These are phyloP conservation scores for Hyaloscypha hepaticicola DNA, from an alignment of 495 filamentous ascomycete species.

Conservation along the genomic window DNA sequence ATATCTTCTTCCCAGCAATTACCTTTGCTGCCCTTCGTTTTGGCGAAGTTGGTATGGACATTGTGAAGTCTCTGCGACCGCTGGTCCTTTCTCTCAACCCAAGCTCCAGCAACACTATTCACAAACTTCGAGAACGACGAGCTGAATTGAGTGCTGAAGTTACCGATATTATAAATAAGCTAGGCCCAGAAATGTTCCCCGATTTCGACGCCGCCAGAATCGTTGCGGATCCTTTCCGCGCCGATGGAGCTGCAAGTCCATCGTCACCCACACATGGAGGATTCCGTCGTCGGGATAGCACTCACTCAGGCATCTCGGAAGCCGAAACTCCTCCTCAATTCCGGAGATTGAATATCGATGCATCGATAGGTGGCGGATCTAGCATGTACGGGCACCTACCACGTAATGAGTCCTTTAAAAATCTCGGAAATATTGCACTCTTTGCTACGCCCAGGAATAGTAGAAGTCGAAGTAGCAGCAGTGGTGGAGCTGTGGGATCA, in stretches of 20 bases:
- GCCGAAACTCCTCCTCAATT: conserved; percentile 21
- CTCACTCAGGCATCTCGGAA: conserved; percentile 28
- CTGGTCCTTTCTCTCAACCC: conserved; percentile 88
- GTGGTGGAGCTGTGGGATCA: conserved; percentile 55
- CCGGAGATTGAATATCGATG: conserved; percentile 13
- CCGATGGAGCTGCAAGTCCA: conserved; percentile 18
- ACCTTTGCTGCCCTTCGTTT: conserved; percentile 94
- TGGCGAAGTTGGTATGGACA: conserved; percentile 97
- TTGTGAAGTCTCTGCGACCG: conserved; percentile 88
- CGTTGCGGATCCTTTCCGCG: conserved; percentile 52
- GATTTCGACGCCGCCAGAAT: conserved; percentile 89
- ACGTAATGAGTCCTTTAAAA: conserved; percentile 87
- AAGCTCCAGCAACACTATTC: conserved; percentile 76
- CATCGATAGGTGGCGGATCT: conserved; percentile 27
- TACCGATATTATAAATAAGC: conserved; percentile 87
- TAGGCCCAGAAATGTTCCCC: conserved; percentile 94
- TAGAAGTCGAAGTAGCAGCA: conserved; percentile 69
- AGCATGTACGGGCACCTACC: conserved; percentile 49
- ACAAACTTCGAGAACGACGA: conserved; percentile 72
- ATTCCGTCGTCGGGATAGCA: conserved; percentile 28
- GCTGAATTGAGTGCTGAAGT: conserved; percentile 76
- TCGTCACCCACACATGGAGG: conserved; percentile 21
- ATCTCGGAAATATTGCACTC: conserved; percentile 80
- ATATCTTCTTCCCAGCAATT: conserved; percentile 81
- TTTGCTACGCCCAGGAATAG: conserved; percentile 83